phyloP scores from a whole-genome alignment of 2,329 filamentous ascomycete species.

The Paraconiothyrium brasiliense region DNA sequence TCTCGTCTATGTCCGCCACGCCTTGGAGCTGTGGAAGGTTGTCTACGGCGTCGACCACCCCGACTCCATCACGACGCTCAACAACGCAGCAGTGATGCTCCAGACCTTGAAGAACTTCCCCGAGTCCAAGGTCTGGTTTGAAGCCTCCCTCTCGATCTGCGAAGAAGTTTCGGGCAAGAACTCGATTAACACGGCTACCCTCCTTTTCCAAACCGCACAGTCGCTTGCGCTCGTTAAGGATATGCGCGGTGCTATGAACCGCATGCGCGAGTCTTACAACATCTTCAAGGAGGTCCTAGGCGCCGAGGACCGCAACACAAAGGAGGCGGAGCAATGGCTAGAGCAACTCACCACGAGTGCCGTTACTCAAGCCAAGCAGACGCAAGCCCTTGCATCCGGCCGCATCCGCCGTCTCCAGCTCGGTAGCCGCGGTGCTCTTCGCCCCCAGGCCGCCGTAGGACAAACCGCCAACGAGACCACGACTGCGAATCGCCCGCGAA shows the following conservation, averaged over 20 bases:
- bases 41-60: constrained; percentile 94
- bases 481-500: constrained; percentile 50
- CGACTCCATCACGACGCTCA: constrained; percentile 97
- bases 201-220: constrained; percentile 97
- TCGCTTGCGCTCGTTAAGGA: constrained; percentile 95
- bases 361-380: constrained; percentile 91
- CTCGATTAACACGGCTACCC: constrained; percentile 91
- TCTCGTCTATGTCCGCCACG: constrained; percentile 89
- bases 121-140: constrained; percentile 96
- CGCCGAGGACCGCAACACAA: constrained; percentile 93
- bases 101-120: constrained; percentile 94
- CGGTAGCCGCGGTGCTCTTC: constrained; percentile 62
- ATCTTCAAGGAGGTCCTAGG: constrained; percentile 92
- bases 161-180: constrained; percentile 88
- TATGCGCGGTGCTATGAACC: constrained; percentile 86
- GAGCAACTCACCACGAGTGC: constrained; percentile 96
- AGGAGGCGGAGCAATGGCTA: constrained; percentile 96
- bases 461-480: constrained; percentile 62
- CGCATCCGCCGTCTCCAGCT: constrained; percentile 77
- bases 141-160: constrained; percentile 87
- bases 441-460: constrained; percentile 70
- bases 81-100: constrained; percentile 98
- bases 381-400: constrained; percentile 81
- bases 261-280: constrained; percentile 96
- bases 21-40: constrained; percentile 94